Percentiles rank a stretch among this genome's conserved stretches.
Conservation (phyloP, 805 yeast genomes). For the Candida jianshihensis region DNA sequence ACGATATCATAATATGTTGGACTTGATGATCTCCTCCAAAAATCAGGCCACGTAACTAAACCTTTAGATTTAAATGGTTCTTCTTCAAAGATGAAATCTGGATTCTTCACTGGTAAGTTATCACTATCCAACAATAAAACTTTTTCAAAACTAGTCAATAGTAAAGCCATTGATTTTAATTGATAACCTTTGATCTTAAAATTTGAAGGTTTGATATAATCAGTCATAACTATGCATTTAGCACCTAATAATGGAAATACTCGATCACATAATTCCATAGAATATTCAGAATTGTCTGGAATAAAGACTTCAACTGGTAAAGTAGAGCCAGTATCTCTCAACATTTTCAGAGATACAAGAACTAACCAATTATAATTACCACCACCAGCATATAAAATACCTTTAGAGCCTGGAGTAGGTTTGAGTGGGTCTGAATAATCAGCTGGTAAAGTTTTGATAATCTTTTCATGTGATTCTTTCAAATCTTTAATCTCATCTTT, state of each 20-base stretch:
- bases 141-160: conserved; percentile 74
- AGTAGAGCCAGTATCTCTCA: conserved; percentile 59
- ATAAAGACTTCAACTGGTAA: conserved; percentile 80
- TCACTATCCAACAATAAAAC: conserved; percentile 75
- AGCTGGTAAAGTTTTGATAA: conserved; percentile 30
- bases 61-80: conserved; percentile 34
- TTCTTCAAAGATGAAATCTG: conserved; percentile 35
- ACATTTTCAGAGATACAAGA: conserved; percentile 40
- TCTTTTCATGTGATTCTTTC: conserved; percentile 15
- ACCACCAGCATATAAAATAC: conserved; percentile 72
- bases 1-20: conserved; percentile 53
- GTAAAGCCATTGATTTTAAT: conserved; percentile 62
- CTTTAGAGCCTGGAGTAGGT: conserved; percentile 45
- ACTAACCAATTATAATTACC: conserved; percentile 63
- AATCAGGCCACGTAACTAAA: conserved; percentile 59
- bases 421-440: conserved; percentile 31
- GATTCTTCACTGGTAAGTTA: conserved; percentile 46
- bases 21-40: conserved; percentile 62
- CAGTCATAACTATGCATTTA: conserved; percentile 47
- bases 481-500: conserved; percentile 11
- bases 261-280: conserved; percentile 59
- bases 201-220: conserved; percentile 33
- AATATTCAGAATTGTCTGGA: conserved; percentile 65
- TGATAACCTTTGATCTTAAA: conserved; percentile 53
- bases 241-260: conserved; percentile 65